Evolutionary conservation across 129 eudicot genomes (phyloP), one percentile per base, ranked within the genome.

Genomic region (Erigeron canadensis): DNA sequence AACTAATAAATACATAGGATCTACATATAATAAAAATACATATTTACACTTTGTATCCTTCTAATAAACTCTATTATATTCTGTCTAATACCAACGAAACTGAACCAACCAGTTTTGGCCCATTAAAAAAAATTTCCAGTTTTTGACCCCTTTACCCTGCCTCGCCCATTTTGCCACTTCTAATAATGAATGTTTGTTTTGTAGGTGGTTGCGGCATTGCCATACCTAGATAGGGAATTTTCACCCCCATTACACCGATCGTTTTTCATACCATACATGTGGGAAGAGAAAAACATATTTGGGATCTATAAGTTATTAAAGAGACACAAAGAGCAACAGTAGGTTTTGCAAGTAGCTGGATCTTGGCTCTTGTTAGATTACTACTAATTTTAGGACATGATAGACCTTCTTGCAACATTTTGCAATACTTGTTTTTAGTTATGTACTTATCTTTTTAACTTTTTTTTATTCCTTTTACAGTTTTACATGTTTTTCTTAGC

Each of bases 121-220:
- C 23, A 15, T 50, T 5, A n/a, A n/a, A 53, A 23, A 23, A 23
- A 23, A 1, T 1, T 23, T 23, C 34, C 34, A 23, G 34, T 23
- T 23, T 23, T 23, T 23, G 34, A 0, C 34, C 34, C 34, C 34
- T 28, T 28, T 12, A n/a, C n/a, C 15, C 9, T 15, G 19, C 2
- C 56, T 8, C 17, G 8, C 66, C 21, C 10, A 6, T 60, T 19
- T 41, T 55, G 51, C 1, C 22, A 39, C 0, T 8, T 22, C 18
- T 73, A 44, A 9, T 58, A 40, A 72, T 8, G 37, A 21, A 38
- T 16, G 51, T 77, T 44, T 59, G 60, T 53, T 43, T 47, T 38
- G 62, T 81, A 93, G 96, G 88, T 87, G 48, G 88, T 93, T 64
- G 98, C 98, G 8, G 96, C 98, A 15, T 69, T 89, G 51, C 98